Evolutionary conservation across 495 filamentous ascomycete genomes (phyloP).

Genomic region (Oidiodendron maius): DNA sequence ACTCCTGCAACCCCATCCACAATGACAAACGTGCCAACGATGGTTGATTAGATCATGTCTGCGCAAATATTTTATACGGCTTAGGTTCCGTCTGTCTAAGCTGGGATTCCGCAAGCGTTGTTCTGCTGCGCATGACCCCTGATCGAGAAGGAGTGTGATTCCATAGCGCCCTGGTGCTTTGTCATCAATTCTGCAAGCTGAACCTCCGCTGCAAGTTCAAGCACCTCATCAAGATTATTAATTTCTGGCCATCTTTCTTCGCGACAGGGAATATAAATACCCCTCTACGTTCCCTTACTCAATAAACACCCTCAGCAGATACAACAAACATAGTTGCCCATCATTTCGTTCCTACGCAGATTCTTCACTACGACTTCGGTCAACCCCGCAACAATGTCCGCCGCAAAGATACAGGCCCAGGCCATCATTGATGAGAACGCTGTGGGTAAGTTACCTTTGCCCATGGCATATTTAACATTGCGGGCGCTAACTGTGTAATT

Average conservation of each 20-base stretch:
- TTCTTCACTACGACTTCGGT: slow-evolving; percentile 60
- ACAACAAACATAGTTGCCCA: slow-evolving; percentile 32
- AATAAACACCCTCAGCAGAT: not conserved
- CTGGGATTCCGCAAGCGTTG: too few relatives aligned
- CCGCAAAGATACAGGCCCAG: slow-evolving; percentile 82
- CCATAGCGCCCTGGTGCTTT: not conserved
- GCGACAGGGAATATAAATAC: too few relatives aligned
- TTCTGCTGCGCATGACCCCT: too few relatives aligned
- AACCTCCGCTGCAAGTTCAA: too few relatives aligned
- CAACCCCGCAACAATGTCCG: slow-evolving; percentile 65
- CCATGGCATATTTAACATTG: not conserved
- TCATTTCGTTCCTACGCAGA: slow-evolving; percentile 70
- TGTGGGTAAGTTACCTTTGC: slow-evolving; percentile 59
- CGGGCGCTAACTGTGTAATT: not conserved
- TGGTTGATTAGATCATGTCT: too few relatives aligned
- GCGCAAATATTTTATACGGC: too few relatives aligned
- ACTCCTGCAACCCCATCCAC: too few relatives aligned
- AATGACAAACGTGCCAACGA: too few relatives aligned
- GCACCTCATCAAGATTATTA: not conserved
- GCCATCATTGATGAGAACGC: slow-evolving; percentile 84
- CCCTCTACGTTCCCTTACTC: slow-evolving; percentile 2
- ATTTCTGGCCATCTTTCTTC: not conserved
- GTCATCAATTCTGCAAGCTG: not conserved
- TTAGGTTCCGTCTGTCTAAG: too few relatives aligned
- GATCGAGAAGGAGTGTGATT: too few relatives aligned